Conservation (phyloP, 345 rosid species). For the Cardiospermum halicacabum region DNA sequence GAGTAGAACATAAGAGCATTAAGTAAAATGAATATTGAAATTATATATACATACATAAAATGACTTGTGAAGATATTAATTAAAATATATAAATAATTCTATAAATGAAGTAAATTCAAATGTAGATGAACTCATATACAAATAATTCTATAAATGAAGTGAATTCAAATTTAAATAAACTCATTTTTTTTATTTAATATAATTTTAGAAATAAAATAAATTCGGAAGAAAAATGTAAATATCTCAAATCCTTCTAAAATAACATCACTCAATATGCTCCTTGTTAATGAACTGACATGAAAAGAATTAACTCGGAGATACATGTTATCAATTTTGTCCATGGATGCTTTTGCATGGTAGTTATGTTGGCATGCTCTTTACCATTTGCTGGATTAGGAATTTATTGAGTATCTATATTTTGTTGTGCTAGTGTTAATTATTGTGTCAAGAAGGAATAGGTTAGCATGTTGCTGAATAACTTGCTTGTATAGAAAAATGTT, state of each 20-base stretch:
- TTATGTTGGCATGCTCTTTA: neutral
- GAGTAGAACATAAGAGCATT: too few species aligned
- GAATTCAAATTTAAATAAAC: too few species aligned
- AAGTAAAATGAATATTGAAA: too few species aligned
- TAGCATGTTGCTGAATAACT: slow-evolving; percentile 21
- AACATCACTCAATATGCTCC: slow-evolving; percentile 68
- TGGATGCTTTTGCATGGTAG: slow-evolving; percentile 45
- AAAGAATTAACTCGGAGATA: slow-evolving; percentile 92
- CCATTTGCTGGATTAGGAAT: neutral
- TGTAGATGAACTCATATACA: too few species aligned
- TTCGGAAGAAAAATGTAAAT: slow-evolving; percentile 74
- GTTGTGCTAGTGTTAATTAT: slow-evolving; percentile 5
- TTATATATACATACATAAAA: too few species aligned
- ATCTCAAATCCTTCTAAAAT: slow-evolving; percentile 48
- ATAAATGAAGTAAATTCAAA: too few species aligned
- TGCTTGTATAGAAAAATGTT: slow-evolving; percentile 83
- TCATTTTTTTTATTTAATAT: too few species aligned
- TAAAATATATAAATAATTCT: too few species aligned
- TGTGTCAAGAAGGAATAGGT: neutral
- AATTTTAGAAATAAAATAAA: too few species aligned
- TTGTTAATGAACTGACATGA: slow-evolving; percentile 88
- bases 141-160: too few species aligned
- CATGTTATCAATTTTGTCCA: slow-evolving; percentile 63
- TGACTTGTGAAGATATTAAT: too few species aligned
- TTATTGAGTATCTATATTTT: neutral